Evolutionary conservation across 169 alveolate species (phyloP), one percentile per base, ranked within the genome.

Genomic region (Eimeria praecox): DNA sequence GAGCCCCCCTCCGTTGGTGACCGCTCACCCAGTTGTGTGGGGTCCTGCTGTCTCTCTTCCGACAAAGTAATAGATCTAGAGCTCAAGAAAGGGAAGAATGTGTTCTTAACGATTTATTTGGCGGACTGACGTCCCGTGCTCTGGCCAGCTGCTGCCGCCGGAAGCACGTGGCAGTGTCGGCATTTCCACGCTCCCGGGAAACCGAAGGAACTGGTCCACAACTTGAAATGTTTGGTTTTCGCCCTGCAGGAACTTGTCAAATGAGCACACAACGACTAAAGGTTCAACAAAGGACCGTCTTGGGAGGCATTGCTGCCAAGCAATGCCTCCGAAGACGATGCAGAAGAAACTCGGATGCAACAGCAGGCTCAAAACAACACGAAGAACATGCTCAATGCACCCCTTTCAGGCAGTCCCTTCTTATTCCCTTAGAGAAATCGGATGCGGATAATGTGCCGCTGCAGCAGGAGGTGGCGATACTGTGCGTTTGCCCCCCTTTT

Each of bases 21-120:
- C 80, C 46, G 80, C 80, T 69, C 80, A 33, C 80, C 49, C 49
- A 2, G 80, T 33, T 40, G 33, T 73, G 83, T 73, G 83, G 83
- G 83, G 83, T 73, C 83, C 54, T 52, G 83, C 22, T 73, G 83
- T 35, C 52, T 20, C 83, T 40, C 33, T 33, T 38, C 18, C 30
- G 4, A 27, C 18, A 14, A 73, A 73, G 38, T 38, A 73, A 73
- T 38, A 20, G 83, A 38, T 73, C 54, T 73, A 33, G 44, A n/a
- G 30, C 10, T 0, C 1, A 69, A 10, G 0, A 14, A 1, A 38
- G 4, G 20, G 6, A 0, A 35, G 14, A 8, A 38, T 73, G 52
- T 0, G 52, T 12, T 73, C 10, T 73, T 38, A 35, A 6, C 38
- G 49, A 22, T 12, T 20, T 40, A 4, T 40, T 38, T 73, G 33